A percentile compares a stretch with the other conserved stretches of the same genome.
Evolutionary conservation across 2,329 filamentous ascomycete species (phyloP).

Genomic region (Ascochyta clinopodiicola): DNA sequence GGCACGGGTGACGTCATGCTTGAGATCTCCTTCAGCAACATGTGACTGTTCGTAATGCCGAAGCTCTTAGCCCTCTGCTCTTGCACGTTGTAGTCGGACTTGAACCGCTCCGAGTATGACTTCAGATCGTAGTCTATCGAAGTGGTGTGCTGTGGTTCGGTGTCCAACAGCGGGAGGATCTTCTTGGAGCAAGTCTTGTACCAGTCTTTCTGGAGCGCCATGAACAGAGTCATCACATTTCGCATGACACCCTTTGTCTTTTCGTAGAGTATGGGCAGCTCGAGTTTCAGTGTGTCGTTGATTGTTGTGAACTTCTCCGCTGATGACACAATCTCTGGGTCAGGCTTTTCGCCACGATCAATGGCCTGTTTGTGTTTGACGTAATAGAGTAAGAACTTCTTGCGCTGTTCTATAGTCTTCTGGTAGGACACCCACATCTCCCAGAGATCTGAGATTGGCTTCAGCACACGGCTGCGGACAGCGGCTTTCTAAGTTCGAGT

Average conservation of each 20-base stretch:
- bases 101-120: conserved; percentile 79
- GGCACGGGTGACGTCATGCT: conserved; percentile 64
- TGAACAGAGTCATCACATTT: conserved; percentile 80
- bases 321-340: conserved; percentile 82
- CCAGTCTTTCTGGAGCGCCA: conserved; percentile 85
- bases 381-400: conserved; percentile 90
- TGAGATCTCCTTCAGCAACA: conserved; percentile 64
- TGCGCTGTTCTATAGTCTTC: conserved; percentile 89
- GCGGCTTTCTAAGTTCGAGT: conserved; percentile 58
- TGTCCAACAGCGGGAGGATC: conserved; percentile 74
- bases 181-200: conserved; percentile 84
- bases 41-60: conserved; percentile 72
- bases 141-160: conserved; percentile 49
- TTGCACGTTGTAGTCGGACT: conserved; percentile 73
- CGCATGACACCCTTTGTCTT: conserved; percentile 85
- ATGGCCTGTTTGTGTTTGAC: conserved; percentile 80
- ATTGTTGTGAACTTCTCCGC: conserved; percentile 90
- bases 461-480: conserved; percentile 82
- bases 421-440: conserved; percentile 83
- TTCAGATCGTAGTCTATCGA: conserved; percentile 69
- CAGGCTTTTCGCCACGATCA: conserved; percentile 81
- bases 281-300: conserved; percentile 91
- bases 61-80: conserved; percentile 75
- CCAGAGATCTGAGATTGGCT: conserved; percentile 80
- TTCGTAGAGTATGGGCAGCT: conserved; percentile 82